Base-by-base conservation (phyloP, 176 grass and related monocot species). In the Alopecurus myosuroides region DNA sequence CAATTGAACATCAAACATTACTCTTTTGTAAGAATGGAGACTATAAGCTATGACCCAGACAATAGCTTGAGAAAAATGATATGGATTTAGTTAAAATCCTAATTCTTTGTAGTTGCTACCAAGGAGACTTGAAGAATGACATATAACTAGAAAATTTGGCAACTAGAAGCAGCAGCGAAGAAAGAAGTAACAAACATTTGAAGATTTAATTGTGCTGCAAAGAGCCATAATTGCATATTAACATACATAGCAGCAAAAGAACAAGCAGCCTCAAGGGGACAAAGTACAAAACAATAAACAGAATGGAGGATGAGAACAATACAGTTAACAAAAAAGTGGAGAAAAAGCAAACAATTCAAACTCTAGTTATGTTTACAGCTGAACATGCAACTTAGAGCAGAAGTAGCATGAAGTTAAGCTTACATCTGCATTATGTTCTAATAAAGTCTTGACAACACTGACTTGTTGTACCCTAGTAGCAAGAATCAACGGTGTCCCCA, bases 391-490 rank as follows among this genome's bases (percentile, higher is more conserved):
- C 50, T 25, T 36, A 45, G 71, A 20, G 37, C 11, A 34, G 64
- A 79, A 70, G 36, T 69, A 75, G 55, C 12, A 36, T 62, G 40
- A 52, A 57, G 2, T 48, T 11, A 84, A 60, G 31, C 62, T 56
- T 85, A 85, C 83, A 77, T 85, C 74, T 41, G 83, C 83, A 53
- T 69, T 33, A 55, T 85, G 83, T 17, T 69, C 74, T 46, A 85
- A 69, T 67, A 85, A 77, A 42, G 20, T 77, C 60, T 85, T 85
- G 46, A 85, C 13, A 44, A 25, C 35, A 56, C 35, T 23, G 23
- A 33, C 36, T 1, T 77, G 22, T 20, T 26, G 30, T 69, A 77
- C 23, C 23, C 3, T 44, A 68, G 62, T 45, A 85, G 83, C 83
- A 55, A 77, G 10, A 69, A 69, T 60, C 23, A 85, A 74, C 23